These are phyloP conservation scores for Eutrema salsugineum DNA, from an alignment of 441 rosid species.

Conservation along the genomic window DNA sequence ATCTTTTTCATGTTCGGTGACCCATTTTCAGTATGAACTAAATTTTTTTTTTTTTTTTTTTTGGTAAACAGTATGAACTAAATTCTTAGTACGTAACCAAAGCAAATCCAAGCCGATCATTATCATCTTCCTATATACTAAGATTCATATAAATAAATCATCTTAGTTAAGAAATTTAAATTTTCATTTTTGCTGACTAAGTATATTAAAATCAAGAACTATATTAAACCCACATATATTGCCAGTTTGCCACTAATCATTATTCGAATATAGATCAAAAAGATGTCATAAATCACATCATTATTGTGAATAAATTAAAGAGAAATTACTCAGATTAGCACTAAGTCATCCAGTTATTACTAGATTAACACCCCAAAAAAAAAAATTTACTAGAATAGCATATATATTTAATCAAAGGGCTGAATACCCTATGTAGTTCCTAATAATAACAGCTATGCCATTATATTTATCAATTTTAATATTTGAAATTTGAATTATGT, in stretches of 20 bases:
- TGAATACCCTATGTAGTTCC: too few species aligned
- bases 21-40: too few species aligned
- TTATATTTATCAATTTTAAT: too few species aligned
- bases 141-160: neutral
- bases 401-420: too few species aligned
- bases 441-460: too few species aligned
- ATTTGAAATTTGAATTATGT: too few species aligned
- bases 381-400: too few species aligned
- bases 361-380: too few species aligned
- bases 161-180: neutral
- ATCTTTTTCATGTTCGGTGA: too few species aligned
- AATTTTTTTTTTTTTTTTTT: too few species aligned
- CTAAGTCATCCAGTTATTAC: too few species aligned
- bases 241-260: neutral
- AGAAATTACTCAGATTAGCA: too few species aligned
- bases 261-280: neutral
- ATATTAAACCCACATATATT: neutral
- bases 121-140: neutral
- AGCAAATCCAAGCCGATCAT: neutral
- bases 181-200: neutral
- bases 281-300: neutral
- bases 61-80: neutral
- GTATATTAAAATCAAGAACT: neutral
- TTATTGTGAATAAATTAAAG: neutral
- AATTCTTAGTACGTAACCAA: neutral